Evolutionary conservation across 2,329 filamentous ascomycete species (phyloP).

Genomic region (Fusarium humuli): DNA sequence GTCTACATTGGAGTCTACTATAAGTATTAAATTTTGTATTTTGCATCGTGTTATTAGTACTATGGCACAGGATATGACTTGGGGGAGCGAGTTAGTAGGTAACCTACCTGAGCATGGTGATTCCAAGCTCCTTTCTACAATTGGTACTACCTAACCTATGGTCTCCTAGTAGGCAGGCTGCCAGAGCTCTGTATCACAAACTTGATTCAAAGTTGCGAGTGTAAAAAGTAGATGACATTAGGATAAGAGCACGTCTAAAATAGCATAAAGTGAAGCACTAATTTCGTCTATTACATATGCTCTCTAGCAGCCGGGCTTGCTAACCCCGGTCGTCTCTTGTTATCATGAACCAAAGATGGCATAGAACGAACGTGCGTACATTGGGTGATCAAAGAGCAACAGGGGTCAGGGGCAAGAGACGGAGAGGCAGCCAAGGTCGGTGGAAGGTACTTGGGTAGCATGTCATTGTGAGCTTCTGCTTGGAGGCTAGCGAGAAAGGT

Average conservation of each 20-base stretch:
- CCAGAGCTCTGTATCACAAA: not conserved
- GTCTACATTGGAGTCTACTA: slow-evolving; percentile 3
- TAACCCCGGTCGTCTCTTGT: not conserved
- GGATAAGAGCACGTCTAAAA: not conserved
- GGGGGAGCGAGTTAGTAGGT: not conserved
- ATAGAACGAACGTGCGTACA: not conserved
- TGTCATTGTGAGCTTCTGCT: slow-evolving; percentile 27
- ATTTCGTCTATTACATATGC: not conserved
- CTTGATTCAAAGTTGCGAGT: not conserved
- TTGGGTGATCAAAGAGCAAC: not conserved
- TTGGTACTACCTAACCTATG: too few relatives aligned
- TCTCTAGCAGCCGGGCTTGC: not conserved
- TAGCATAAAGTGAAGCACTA: not conserved
- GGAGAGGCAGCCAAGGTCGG: not conserved
- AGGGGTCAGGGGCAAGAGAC: not conserved
- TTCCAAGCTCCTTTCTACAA: not conserved
- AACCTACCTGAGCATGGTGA: not conserved
- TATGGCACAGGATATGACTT: not conserved
- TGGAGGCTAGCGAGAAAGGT: slow-evolving; percentile 15
- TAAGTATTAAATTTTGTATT: slow-evolving; percentile 1
- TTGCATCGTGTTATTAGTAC: not conserved
- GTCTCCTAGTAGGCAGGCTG: not conserved
- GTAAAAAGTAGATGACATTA: not conserved
- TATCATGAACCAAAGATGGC: not conserved
- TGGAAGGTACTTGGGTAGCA: not conserved